These are phyloP conservation scores for Phytophthora crassamura DNA, from an alignment of 352 stramenopile genomes.

Conservation along the genomic window DNA sequence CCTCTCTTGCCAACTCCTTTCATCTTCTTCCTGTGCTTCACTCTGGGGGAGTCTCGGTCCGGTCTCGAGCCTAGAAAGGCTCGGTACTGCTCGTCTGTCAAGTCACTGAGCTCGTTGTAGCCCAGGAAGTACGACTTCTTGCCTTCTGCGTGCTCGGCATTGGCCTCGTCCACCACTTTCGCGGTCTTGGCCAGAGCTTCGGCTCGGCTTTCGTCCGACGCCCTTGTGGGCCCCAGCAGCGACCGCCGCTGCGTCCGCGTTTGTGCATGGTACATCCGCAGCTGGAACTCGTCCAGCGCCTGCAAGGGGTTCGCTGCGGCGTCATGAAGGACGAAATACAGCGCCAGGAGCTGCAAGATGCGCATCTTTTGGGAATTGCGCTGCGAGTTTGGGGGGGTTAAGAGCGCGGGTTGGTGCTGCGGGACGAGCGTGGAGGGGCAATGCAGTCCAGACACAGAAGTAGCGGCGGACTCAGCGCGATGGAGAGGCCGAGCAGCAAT, in stretches of 20 bases:
- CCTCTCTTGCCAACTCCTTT: slow-evolving; percentile 14
- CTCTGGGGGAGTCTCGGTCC: slow-evolving; percentile 30
- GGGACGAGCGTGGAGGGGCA: slow-evolving; percentile 1
- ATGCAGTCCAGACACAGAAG: slow-evolving; percentile 37
- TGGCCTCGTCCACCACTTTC: slow-evolving; percentile 52
- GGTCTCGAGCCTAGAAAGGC: slow-evolving; percentile 60
- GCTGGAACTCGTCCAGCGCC: slow-evolving; percentile 30
- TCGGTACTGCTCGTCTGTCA: slow-evolving; percentile 71
- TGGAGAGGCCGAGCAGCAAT: slow-evolving; percentile 32
- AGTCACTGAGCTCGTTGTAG: slow-evolving; percentile 74
- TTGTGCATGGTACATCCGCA: slow-evolving; percentile 33
- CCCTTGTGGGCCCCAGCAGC: slow-evolving; percentile 50
- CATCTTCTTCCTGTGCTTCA: slow-evolving; percentile 26
- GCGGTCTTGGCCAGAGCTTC: slow-evolving; percentile 52
- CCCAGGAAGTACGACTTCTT: slow-evolving; percentile 57
- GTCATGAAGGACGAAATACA: slow-evolving; percentile 10
- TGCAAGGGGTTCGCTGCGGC: slow-evolving; percentile 5
- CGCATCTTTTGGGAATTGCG: slow-evolving; percentile 19
- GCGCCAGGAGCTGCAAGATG: slow-evolving; percentile 11
- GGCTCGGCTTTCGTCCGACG: slow-evolving; percentile 48
- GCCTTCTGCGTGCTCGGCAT: slow-evolving; percentile 49
- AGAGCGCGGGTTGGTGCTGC: slow-evolving; percentile 5
- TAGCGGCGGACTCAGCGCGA: slow-evolving; percentile 35
- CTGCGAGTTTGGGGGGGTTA: slow-evolving; percentile 10
- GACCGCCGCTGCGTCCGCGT: slow-evolving; percentile 29